Evolutionary conservation across 2,329 filamentous ascomycete species (phyloP), one percentile per base, ranked within the genome.

Genomic region (Dendryphion nanum): DNA sequence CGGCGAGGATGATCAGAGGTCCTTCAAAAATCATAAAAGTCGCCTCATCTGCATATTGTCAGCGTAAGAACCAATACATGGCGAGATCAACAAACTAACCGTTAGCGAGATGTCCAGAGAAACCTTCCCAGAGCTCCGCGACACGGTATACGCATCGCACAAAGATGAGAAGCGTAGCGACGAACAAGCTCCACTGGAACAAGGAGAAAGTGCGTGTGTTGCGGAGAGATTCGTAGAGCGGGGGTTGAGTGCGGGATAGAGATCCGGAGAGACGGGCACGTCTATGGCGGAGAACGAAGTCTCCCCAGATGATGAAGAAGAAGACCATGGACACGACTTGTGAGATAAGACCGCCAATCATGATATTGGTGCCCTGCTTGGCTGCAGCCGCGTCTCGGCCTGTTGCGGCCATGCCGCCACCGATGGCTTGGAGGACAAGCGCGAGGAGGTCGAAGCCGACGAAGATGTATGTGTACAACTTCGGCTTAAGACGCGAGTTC

Each of bases 381-480:
- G 71, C 61, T 18, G 72, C 51, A 1, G 55, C 45, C 2, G 47
- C 46, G 12, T 68, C 60, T 2, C 62, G 61, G 1, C 73, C 72
- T 0, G 72, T 72, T 0, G 77, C 74, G 2, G 79, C 75, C 30
- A 81, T 66, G 23, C 70, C 77, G 36, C 78, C 78, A 7, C 77
- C 77, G 4, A 67, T 67, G 3, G 73, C 76, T 57, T 82, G 78
- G 10, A 81, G 60, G 18, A 79, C 44, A n/a, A 82, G 69, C n/a
- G 73, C 73, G 30, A 78, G 50, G 18, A 81, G 42, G 47, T 82
- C 78, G 50, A 72, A 78, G 23, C 64, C 57, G 44, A 81, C 72
- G 59, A 82, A 82, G 41, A 79, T 68, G 57, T 73, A 73, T 8
- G 77, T 77, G 55, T 78, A 79, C 28, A 71, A 39, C 23, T 52